These are phyloP conservation scores for Verticillium zaregamsianum DNA, from an alignment of 2,329 filamentous ascomycete genomes.

Conservation along the genomic window DNA sequence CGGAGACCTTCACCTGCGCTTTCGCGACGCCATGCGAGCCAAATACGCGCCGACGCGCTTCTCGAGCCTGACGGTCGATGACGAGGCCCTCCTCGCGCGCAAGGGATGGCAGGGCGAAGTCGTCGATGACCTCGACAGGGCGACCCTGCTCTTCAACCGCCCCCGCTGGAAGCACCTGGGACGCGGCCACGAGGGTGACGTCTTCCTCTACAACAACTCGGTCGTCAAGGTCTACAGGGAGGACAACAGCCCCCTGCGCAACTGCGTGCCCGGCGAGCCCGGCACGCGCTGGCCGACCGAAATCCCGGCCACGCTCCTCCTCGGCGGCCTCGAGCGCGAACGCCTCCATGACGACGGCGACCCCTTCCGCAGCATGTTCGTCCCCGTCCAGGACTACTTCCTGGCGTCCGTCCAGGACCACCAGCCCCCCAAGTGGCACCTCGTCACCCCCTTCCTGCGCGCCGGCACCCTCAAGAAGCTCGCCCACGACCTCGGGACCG, in stretches of 20 bases:
- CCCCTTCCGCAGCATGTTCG: slow-evolving; percentile 12
- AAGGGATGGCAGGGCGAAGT: slow-evolving; percentile 1
- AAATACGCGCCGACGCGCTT: slow-evolving; percentile 12
- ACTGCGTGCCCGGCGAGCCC: slow-evolving; percentile 19
- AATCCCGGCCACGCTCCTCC: slow-evolving; percentile 22
- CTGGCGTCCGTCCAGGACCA: slow-evolving; percentile 11
- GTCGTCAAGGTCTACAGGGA: slow-evolving; percentile 26
- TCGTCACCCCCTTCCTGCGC: slow-evolving; percentile 21
- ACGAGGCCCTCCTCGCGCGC: slow-evolving; percentile 3
- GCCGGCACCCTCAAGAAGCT: slow-evolving; percentile 21
- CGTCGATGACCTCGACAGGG: background rate
- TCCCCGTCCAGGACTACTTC: slow-evolving; percentile 26
- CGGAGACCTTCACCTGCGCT: slow-evolving; percentile 7
- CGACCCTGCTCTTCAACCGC: slow-evolving; percentile 13
- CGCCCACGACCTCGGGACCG: slow-evolving; percentile 15
- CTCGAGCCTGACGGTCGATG: background rate
- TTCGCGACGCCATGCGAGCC: slow-evolving; percentile 7
- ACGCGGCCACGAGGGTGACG: slow-evolving; percentile 24
- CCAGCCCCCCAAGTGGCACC: slow-evolving; percentile 18
- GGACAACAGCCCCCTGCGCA: slow-evolving; percentile 21
- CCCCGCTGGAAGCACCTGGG: slow-evolving; percentile 22
- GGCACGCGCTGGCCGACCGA: slow-evolving; percentile 24
- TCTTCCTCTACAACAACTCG: slow-evolving; percentile 19
- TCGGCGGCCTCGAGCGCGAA: slow-evolving; percentile 17
- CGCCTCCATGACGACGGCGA: slow-evolving; percentile 1